A percentile compares a stretch with the other conserved stretches of the same genome.
These are phyloP conservation scores for Cichorium intybus DNA, from an alignment of 140 eudicot genomes.

Conservation along the genomic window DNA sequence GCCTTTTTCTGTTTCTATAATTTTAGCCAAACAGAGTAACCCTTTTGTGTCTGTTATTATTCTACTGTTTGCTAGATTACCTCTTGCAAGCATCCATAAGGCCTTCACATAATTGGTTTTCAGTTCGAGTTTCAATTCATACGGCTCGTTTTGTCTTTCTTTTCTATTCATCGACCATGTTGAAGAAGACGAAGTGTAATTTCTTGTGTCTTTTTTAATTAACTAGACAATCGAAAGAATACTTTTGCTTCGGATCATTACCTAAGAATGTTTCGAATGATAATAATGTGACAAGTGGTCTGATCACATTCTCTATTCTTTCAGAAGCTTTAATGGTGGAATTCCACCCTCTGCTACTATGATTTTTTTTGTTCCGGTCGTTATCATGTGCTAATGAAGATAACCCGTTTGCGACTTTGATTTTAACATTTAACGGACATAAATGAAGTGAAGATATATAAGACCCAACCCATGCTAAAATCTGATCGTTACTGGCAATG, in stretches of 20 bases:
- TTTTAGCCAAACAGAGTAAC: slow-evolving; percentile 53
- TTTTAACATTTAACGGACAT: slow-evolving; percentile 22
- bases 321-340: slow-evolving; percentile 40
- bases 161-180: slow-evolving; percentile 29
- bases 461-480: slow-evolving; percentile 61
- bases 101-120: slow-evolving; percentile 52
- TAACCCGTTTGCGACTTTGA: slow-evolving; percentile 45
- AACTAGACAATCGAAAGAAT: slow-evolving; percentile 43
- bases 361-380: slow-evolving; percentile 45
- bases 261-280: slow-evolving; percentile 37
- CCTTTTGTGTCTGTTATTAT: slow-evolving; percentile 63
- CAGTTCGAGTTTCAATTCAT: slow-evolving; percentile 47
- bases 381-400: slow-evolving; percentile 41
- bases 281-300: slow-evolving; percentile 46
- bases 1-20: slow-evolving; percentile 45
- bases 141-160: slow-evolving; percentile 56
- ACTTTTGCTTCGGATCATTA: slow-evolving; percentile 32
- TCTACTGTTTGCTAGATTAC: slow-evolving; percentile 43
- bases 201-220: slow-evolving; percentile 32
- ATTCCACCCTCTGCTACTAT: slow-evolving; percentile 40
- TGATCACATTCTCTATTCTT: slow-evolving; percentile 52
- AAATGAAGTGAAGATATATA: slow-evolving; percentile 34
- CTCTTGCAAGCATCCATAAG: slow-evolving; percentile 62
- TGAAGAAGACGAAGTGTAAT: slow-evolving; percentile 19
- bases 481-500: slow-evolving; percentile 65